Base-by-base conservation (phyloP, 208 protist species). In the Endotrypanum monterogeii region DNA sequence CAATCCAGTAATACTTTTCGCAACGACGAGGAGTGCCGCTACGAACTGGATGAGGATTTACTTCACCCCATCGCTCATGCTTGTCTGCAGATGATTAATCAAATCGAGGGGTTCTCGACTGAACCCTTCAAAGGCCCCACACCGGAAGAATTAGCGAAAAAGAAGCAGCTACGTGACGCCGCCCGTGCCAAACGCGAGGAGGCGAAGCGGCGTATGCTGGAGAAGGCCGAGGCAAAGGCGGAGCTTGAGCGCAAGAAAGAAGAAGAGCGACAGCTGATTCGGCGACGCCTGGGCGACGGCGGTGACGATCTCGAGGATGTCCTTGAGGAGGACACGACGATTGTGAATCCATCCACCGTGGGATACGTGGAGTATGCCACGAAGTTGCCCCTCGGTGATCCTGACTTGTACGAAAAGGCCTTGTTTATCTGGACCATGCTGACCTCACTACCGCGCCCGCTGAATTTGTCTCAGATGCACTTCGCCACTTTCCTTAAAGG, bases 21-120 rank as follows among this genome's bases (percentile, higher is more conserved):
- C 68, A 84, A 83, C 37, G 93, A 97, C 62, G 89, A 93, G 62
- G 83, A 89, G 44, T 93, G 89, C 58, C 87, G 88, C 25, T 85
- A 88, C 61, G 87, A 95, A 79, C 77, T 97, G 20, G 93, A 97
- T 83, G 91, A 95, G 68, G 90, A 97, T 65, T 74, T 97, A 23
- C 61, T 97, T n/a, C 83, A 95, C 82, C 87, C 87, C 61, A 91
- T 97, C 69, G 90, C 90, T 23, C 88, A 97, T 74, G 90, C 88
- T 14, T 93, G 86, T 51, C 54, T 95, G 55, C 85, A 75, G 2
- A 80, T 89, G 39, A 74, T 95, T 46, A 97, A 97, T 68, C 72
- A 80, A 7, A 92, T 97, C 74, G 93, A 97, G 67, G 93, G 93
- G 51, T 97, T 89, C 75, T 74, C 72, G 7, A 92, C 90, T n/a